These are phyloP conservation scores for Metschnikowia koreensis DNA, from an alignment of 805 yeast species.

Conservation along the genomic window DNA sequence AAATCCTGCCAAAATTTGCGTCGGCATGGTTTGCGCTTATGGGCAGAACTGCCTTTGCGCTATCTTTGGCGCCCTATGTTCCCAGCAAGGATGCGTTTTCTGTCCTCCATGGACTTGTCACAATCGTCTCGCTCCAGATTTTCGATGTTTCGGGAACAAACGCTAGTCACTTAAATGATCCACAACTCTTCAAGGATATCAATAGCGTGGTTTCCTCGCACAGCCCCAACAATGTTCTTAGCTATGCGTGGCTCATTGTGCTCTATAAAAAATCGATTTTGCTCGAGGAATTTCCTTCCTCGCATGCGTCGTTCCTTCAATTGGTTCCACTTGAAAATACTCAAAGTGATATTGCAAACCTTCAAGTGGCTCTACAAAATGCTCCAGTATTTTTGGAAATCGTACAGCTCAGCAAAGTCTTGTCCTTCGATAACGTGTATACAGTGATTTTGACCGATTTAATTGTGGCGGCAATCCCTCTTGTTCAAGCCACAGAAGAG, in stretches of 20 bases:
- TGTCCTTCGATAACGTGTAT: conserved; percentile 51
- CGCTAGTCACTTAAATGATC: conserved; percentile 23
- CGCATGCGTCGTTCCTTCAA: conserved; percentile 22
- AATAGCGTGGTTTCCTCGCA: conserved; percentile 35
- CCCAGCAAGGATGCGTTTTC: conserved; percentile 26
- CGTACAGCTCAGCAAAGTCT: conserved; percentile 36
- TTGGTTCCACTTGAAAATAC: conserved; percentile 17
- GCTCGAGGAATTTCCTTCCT: conserved; percentile 32
- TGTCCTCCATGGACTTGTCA: conserved; percentile 45
- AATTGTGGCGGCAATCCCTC: conserved; percentile 47
- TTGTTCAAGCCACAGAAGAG: conserved; percentile 45
- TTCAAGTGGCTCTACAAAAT: conserved; percentile 2
- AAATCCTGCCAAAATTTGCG: conserved; percentile 28
- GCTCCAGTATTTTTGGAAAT: conserved; percentile 47
- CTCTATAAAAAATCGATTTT: conserved; percentile 50
- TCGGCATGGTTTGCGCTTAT: conserved; percentile 56
- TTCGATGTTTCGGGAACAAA: conserved; percentile 54
- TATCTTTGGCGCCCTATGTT: conserved; percentile 26
- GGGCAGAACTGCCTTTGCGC: conserved; percentile 31
- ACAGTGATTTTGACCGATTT: conserved; percentile 49
- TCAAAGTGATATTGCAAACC: conserved; percentile 4
- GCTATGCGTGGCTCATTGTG: conserved; percentile 67
- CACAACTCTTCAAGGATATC: conserved; percentile 35
- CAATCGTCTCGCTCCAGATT: conserved; percentile 50
- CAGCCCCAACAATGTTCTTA: conserved; percentile 45